Base-by-base conservation (phyloP, 2,329 filamentous ascomycete genomes). In the Scytalidium sp. region DNA sequence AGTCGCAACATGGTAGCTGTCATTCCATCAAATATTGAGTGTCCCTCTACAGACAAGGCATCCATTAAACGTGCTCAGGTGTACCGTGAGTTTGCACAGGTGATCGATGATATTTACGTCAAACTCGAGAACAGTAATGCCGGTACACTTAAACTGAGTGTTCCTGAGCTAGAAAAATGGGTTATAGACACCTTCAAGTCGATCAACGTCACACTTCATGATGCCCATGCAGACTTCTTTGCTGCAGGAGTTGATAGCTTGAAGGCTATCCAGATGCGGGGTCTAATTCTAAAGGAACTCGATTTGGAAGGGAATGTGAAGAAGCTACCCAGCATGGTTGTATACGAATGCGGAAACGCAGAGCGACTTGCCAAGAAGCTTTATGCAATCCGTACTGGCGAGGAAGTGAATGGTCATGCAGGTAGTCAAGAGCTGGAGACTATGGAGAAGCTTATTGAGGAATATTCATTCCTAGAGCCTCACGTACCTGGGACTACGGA, bases 261-360 rank as follows among this genome's bases (percentile, higher is more conserved):
- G 21, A 78, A 82, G 53, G 76, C 80, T 1, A 80, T 83, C 22
- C 73, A 75, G 46, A 74, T 82, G 50, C 74, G 82, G 54, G 70
- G 71, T 15, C 64, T 69, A 1, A 75, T 87, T 22, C 65, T 79
- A 47, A 73, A 73, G 11, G 68, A 74, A 1, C 59, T 85, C 2
- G 71, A 81, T 21, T 57, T 81, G 1, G 69, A 71, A 1, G 73
- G 73, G 0, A 65, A 71, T 13, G 19, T 32, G 10, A 44, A 43
- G 23, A 62, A 67, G 9, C 61, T 84, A 0, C 72, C 74, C 0
- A 74, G 79, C 43, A 85, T 83, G 45, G 70, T 85, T 0, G 72
- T 83, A 0, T 86, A 82, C 44, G 81, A 86, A 39, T 70, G 76
- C 27, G 76, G 75, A 0, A 79, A 74, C 3, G 64, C 81, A 27